Percentiles rank a stretch among this genome's conserved stretches.
Evolutionary conservation across 192 early-diverging fungal species (phyloP).

Genomic region (Coemansia guatemalensis): DNA sequence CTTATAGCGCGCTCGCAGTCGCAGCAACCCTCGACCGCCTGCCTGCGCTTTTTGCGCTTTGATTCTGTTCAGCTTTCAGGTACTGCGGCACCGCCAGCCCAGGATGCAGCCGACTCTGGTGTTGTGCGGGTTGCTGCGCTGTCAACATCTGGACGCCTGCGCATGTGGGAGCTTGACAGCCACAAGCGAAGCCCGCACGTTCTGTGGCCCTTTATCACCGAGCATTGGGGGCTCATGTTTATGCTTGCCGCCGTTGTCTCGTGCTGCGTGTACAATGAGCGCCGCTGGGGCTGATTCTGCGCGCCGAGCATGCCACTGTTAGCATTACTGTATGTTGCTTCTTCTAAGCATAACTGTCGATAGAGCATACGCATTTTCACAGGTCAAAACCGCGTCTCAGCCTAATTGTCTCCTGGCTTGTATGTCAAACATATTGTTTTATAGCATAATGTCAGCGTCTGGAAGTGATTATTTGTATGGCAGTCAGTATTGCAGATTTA

Average conservation of each 20-base stretch:
- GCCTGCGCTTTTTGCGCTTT: slow-evolving; percentile 47
- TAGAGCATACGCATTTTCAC: background rate
- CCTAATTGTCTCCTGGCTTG: background rate
- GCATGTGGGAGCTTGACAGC: slow-evolving; percentile 50
- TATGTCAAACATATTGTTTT: no score
- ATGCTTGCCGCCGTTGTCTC: slow-evolving; percentile 45
- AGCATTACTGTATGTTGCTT: background rate
- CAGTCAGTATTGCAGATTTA: no score
- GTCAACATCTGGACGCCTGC: slow-evolving; percentile 31
- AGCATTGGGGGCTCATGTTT: slow-evolving; percentile 54
- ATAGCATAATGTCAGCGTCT: no score
- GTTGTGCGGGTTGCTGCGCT: slow-evolving; percentile 31
- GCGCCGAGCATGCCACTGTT: background rate
- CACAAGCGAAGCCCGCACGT: slow-evolving; percentile 45
- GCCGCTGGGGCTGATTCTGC: slow-evolving; percentile 38
- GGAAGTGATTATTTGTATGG: no score
- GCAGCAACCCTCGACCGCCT: slow-evolving; percentile 37
- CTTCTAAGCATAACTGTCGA: background rate
- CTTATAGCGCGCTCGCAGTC: slow-evolving; percentile 31
- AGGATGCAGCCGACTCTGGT: slow-evolving; percentile 3
- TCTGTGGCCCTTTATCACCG: slow-evolving; percentile 52
- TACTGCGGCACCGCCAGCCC: background rate
- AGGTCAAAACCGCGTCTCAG: background rate
- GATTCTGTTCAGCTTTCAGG: slow-evolving; percentile 28
- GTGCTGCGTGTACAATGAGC: slow-evolving; percentile 54